Conservation (phyloP, 306 rosid species). For the Vigna hirtella region DNA sequence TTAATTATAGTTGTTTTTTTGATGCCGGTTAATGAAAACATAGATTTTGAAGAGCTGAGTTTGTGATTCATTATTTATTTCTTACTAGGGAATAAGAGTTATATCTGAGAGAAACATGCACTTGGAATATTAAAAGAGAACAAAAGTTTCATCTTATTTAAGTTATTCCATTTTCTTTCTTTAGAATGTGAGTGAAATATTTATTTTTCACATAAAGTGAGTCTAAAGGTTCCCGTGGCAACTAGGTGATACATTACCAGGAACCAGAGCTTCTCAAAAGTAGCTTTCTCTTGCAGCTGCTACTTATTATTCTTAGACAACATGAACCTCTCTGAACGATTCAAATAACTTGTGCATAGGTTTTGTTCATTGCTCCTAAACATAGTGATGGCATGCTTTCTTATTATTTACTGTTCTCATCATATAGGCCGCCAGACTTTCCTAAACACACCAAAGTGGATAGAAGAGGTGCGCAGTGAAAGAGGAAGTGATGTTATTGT, state of each 20-base stretch:
- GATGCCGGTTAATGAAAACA: neutral
- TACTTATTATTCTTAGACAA: constrained; percentile 26
- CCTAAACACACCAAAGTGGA: constrained; percentile 84
- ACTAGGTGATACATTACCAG: constrained; percentile 5
- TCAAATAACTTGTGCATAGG: constrained; percentile 24
- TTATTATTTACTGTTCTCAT: too few relatives aligned
- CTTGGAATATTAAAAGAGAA: neutral
- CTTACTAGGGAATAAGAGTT: constrained; percentile 21
- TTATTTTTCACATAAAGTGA: constrained; percentile 23
- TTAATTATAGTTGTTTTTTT: constrained; percentile 13
- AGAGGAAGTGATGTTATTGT: constrained; percentile 87
- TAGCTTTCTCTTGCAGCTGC: constrained; percentile 17
- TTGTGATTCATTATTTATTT: constrained; percentile 33
- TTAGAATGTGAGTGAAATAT: constrained; percentile 19
- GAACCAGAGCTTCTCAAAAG: constrained; percentile 21
- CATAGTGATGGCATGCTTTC: too few relatives aligned
- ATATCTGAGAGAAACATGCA: constrained; percentile 15
- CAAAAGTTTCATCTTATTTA: neutral
- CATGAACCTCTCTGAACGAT: constrained; percentile 36
- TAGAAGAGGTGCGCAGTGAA: constrained; percentile 93
- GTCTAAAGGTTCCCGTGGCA: constrained; percentile 6
- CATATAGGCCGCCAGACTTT: constrained; percentile 61
- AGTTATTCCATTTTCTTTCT: constrained; percentile 28
- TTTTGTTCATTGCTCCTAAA: too few relatives aligned
- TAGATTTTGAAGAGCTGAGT: constrained; percentile 23